A percentile compares a stretch with the other conserved stretches of the same genome.
Evolutionary conservation across 306 rosid genomes (phyloP).

Genomic region (Adenanthera pavonina): DNA sequence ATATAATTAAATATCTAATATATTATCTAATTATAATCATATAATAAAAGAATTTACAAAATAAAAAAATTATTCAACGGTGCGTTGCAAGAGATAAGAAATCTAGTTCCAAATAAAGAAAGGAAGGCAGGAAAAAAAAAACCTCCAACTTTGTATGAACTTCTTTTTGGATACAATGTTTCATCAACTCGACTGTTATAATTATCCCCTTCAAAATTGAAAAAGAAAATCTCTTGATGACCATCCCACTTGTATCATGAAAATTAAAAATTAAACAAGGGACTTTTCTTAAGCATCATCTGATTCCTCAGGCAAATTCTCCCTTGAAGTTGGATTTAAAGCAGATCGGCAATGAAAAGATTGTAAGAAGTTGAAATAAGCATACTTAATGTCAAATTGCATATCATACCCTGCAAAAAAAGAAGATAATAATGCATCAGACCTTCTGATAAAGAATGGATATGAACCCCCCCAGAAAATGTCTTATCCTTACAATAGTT

Average conservation of each 20-base stretch:
- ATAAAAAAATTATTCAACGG: no score
- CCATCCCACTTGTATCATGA: neutral
- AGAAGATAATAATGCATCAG: conserved; percentile 23
- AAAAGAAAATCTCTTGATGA: neutral
- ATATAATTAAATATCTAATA: no score
- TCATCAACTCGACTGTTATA: neutral
- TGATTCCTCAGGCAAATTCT: conserved; percentile 36
- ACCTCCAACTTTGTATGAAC: neutral
- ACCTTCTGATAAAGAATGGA: conserved; percentile 29
- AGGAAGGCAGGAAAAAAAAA: neutral
- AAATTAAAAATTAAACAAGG: neutral
- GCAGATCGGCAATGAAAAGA: conserved; percentile 50
- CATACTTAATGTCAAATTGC: conserved; percentile 86
- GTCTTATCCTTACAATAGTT: conserved; percentile 68
- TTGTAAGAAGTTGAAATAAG: conserved; percentile 81
- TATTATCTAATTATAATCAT: no score
- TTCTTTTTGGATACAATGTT: neutral
- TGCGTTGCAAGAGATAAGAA: no score
- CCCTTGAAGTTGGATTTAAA: conserved; percentile 5
- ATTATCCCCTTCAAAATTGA: neutral
- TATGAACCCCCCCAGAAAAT: neutral
- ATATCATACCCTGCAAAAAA: conserved; percentile 84
- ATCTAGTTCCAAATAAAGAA: no score
- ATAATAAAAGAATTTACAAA: no score
- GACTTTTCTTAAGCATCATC: conserved; percentile 26